Conservation (phyloP, 108 stramenopile genomes). For the Pseudonitzschia delicatissima region DNA sequence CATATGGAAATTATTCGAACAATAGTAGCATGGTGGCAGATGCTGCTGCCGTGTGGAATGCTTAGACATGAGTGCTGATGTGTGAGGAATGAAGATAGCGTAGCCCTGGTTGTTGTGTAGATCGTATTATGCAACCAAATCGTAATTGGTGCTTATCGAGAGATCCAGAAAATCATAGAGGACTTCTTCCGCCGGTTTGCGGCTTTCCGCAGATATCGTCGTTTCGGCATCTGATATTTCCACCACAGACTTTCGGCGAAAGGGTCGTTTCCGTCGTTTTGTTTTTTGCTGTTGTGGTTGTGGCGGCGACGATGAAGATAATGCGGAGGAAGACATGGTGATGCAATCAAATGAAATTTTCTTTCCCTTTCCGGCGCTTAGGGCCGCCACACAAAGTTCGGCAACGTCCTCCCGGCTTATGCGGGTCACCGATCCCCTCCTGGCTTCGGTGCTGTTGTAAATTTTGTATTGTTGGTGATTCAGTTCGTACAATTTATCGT, state of each 20-base stretch:
- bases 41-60: not conserved
- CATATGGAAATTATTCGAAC: not conserved
- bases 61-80: no score
- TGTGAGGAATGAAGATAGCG: no score
- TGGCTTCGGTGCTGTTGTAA: conserved; percentile 29
- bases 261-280: not conserved
- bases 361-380: conserved; percentile 40
- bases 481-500: conserved; percentile 55
- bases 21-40: not conserved
- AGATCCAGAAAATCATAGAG: conserved; percentile 43
- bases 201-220: not conserved
- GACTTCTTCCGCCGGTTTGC: conserved; percentile 44
- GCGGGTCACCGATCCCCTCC: conserved; percentile 5
- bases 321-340: conserved; percentile 11
- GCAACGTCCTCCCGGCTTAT: conserved; percentile 86
- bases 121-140: not conserved
- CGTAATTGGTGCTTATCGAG: conserved; percentile 48
- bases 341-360: conserved; percentile 67
- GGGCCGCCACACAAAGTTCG: conserved; percentile 65
- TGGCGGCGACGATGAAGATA: not conserved
- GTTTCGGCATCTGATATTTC: not conserved
- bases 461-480: not conserved
- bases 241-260: not conserved
- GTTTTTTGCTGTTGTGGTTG: not conserved
- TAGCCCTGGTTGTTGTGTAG: not conserved